phyloP scores from a whole-genome alignment of 768 basidiomycete genomes.

The Russula dissimulans region DNA sequence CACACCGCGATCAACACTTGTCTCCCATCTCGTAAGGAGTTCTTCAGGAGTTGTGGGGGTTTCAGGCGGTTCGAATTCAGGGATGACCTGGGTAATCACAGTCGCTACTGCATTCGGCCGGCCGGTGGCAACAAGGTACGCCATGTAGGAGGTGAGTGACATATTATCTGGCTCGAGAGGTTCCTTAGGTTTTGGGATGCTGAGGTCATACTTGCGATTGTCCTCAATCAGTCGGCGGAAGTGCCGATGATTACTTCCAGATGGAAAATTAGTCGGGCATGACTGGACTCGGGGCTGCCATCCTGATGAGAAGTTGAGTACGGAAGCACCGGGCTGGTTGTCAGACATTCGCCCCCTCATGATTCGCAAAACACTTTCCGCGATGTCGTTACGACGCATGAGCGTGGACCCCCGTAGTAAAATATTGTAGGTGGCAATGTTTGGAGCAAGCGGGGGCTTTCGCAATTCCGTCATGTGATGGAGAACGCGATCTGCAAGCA shows the following conservation, averaged over 20 bases:
- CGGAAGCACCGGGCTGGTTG: slow-evolving; percentile 9
- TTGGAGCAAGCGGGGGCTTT: slow-evolving; percentile 34
- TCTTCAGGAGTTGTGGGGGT: background rate
- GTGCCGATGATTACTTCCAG: background rate
- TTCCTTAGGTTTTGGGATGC: slow-evolving; percentile 13
- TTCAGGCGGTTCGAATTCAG: slow-evolving; percentile 33
- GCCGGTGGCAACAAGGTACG: slow-evolving; percentile 43
- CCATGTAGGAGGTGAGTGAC: slow-evolving; percentile 45
- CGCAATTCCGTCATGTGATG: slow-evolving; percentile 44
- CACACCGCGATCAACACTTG: background rate
- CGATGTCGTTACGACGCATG: slow-evolving; percentile 37
- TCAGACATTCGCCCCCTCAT: slow-evolving; percentile 23
- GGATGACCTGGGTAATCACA: slow-evolving; percentile 47
- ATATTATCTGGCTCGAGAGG: slow-evolving; percentile 31
- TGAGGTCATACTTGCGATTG: slow-evolving; percentile 8
- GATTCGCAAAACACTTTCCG: slow-evolving; percentile 30
- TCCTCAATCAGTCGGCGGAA: background rate
- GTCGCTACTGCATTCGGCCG: slow-evolving; percentile 34
- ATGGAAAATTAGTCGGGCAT: background rate
- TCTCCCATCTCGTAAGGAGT: background rate
- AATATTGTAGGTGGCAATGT: slow-evolving; percentile 47
- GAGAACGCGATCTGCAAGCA: slow-evolving; percentile 40
- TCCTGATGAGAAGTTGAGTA: background rate
- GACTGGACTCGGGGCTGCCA: background rate
- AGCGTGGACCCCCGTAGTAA: slow-evolving; percentile 48